These are phyloP conservation scores for Cordyceps tenuipes DNA, from an alignment of 2,329 filamentous ascomycete genomes.

Conservation along the genomic window DNA sequence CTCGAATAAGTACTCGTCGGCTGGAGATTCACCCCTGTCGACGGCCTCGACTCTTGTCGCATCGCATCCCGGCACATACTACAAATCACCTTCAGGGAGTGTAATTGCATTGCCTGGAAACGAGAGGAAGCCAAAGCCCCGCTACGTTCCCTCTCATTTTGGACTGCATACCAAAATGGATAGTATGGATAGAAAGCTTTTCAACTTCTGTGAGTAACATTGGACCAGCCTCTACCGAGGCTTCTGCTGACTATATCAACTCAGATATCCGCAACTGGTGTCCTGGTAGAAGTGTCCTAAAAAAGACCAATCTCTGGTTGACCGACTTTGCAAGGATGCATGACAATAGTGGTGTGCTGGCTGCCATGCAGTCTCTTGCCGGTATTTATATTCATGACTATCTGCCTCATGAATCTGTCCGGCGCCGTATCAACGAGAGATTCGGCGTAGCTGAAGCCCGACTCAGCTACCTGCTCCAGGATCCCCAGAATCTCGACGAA, in stretches of 20 bases:
- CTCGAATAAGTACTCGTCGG: neutral
- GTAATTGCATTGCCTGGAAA: neutral
- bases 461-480: constrained; percentile 22
- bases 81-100: neutral
- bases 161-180: neutral
- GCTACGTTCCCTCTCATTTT: constrained; percentile 3
- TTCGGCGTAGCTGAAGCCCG: constrained; percentile 25
- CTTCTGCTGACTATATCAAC: constrained; percentile 4
- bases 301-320: constrained; percentile 31
- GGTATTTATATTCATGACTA: constrained; percentile 36
- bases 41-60: neutral
- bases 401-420: constrained; percentile 24
- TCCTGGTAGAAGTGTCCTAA: constrained; percentile 30
- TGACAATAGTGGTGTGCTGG: constrained; percentile 24
- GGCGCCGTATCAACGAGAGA: constrained; percentile 25
- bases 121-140: neutral
- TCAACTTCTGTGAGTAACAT: neutral
- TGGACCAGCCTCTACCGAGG: neutral
- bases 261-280: constrained; percentile 33
- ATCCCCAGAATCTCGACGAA: constrained; percentile 16
- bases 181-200: constrained; percentile 8
- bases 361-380: constrained; percentile 32
- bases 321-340: constrained; percentile 33
- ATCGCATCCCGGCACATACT: neutral
- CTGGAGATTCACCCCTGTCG: neutral